Evolutionary conservation across 2,329 filamentous ascomycete species (phyloP), one percentile per base, ranked within the genome.

Genomic region (Lecanicillium sp.): DNA sequence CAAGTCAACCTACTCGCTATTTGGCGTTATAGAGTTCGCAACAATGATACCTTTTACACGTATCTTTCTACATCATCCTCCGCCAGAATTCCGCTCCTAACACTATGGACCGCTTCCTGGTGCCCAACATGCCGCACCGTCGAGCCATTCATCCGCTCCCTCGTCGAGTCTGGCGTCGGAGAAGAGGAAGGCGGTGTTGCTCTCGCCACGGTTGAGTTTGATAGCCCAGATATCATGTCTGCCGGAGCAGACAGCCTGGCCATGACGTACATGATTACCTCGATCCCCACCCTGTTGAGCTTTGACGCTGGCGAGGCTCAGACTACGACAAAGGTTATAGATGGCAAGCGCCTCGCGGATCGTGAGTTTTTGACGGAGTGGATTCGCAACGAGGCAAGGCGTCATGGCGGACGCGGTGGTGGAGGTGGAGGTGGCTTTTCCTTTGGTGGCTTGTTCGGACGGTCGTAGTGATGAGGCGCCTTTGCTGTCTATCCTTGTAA

Each of bases 21-120:
- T 15, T 14, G 15, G 33, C 29, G 29, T 28, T 43, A 30, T 41
- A 79, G 76, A 28, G 68, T 79, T 48, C 74, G 74, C 45, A 67
- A 66, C 35, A 61, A 67, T 33, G 64, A 71, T 48, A 68, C 74
- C 45, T 70, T 80, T 54, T 56, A 69, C 51, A 73, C 68, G 14
- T 72, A 77, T 57, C 64, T 75, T 41, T 62, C 71, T n/a, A 61
- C 76, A 37, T 74, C 71, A 3, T 66, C 70, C 3, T 72, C 72
- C 5, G 62, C 72, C 5, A 64, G 69, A 31, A 67, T 58, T 3
- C 75, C 76, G 3, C 67, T 79, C n/a, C 51, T 80, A 40, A 78
- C 74, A 2, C 59, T 79, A 29, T 81, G 75, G 76, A 77, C 74
- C 0, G 66, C 75, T 1, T 72, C 71, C 7, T 79, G 68, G 60